Evolutionary conservation across 1,139 yeast genomes (phyloP).

Genomic region (Protomyces inundatus): DNA sequence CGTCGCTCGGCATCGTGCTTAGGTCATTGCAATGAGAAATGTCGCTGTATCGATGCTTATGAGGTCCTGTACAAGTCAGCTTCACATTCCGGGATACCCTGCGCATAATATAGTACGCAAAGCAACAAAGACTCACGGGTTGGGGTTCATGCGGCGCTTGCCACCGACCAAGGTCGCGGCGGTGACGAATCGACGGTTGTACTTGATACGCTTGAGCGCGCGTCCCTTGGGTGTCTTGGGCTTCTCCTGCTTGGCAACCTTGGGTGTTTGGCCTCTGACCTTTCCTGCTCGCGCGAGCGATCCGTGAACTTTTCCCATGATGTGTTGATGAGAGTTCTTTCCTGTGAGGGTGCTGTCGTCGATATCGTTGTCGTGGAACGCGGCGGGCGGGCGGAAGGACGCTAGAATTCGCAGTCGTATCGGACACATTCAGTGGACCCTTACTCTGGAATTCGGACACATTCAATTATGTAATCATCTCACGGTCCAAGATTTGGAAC

Average conservation of each 20-base stretch:
- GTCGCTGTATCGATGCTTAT: background rate
- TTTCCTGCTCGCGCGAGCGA: slow-evolving; percentile 99
- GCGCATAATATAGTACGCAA: background rate
- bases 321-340: background rate
- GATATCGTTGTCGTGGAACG: too few relatives aligned
- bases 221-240: slow-evolving; percentile 76
- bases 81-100: background rate
- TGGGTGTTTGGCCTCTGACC: slow-evolving; percentile 98
- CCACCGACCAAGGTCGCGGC: slow-evolving; percentile 90
- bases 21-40: too few relatives aligned
- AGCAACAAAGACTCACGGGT: background rate
- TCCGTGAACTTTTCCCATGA: slow-evolving; percentile 78
- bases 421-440: background rate
- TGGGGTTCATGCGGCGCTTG: slow-evolving; percentile 55
- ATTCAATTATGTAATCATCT: background rate
- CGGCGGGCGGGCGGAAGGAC: too few relatives aligned
- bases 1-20: too few relatives aligned
- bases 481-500: background rate
- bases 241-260: slow-evolving; percentile 81
- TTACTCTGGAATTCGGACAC: background rate
- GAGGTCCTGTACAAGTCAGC: background rate
- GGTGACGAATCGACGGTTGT: slow-evolving; percentile 99
- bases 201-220: slow-evolving; percentile 96
- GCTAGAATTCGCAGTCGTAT: too few relatives aligned
- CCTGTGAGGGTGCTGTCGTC: too few relatives aligned